A percentile compares a stretch with the other conserved stretches of the same genome.
phyloP scores from a whole-genome alignment of 2,329 filamentous ascomycete species.

The Penicillium verrucosum region DNA sequence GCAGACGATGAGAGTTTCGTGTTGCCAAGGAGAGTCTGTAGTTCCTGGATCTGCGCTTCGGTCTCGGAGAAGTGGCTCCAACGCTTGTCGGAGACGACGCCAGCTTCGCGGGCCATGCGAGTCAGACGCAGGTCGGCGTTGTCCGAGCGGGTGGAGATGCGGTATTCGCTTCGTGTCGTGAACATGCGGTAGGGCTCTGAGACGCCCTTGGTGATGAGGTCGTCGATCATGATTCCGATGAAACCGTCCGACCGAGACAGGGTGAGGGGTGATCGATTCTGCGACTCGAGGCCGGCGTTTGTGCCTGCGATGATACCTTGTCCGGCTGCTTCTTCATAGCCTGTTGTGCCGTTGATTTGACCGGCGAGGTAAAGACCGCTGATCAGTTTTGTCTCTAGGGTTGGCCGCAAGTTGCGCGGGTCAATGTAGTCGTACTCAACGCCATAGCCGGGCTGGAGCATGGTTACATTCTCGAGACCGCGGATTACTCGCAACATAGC shows the following conservation, averaged over 20 bases:
- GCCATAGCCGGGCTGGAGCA: slow-evolving; percentile 94
- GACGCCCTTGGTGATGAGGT: slow-evolving; percentile 93
- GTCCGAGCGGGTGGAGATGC: slow-evolving; percentile 86
- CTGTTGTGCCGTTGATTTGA: slow-evolving; percentile 97
- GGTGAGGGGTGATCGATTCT: slow-evolving; percentile 61
- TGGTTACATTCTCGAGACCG: slow-evolving; percentile 83
- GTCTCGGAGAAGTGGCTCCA: slow-evolving; percentile 70
- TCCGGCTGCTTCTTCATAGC: slow-evolving; percentile 94
- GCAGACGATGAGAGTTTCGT: slow-evolving; percentile 58
- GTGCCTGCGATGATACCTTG: slow-evolving; percentile 91
- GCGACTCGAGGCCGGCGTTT: slow-evolving; percentile 81
- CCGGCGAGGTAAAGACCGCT: slow-evolving; percentile 85
- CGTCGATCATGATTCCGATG: slow-evolving; percentile 98
- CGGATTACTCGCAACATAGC: slow-evolving; percentile 78
- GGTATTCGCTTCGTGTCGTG: slow-evolving; percentile 90
- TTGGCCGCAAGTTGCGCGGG: slow-evolving; percentile 79
- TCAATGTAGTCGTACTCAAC: slow-evolving; percentile 99
- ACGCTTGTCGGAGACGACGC: slow-evolving; percentile 72
- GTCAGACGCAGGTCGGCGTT: slow-evolving; percentile 91
- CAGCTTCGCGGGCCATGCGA: slow-evolving; percentile 68
- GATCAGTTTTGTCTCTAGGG: slow-evolving; percentile 91
- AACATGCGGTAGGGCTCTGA: slow-evolving; percentile 99
- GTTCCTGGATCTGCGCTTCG: slow-evolving; percentile 62
- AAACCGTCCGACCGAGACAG: slow-evolving; percentile 85
- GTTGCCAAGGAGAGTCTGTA: slow-evolving; percentile 59